A percentile compares a stretch with the other conserved stretches of the same genome.
These are phyloP conservation scores for Litsea cubeba DNA, from an alignment of 164 flowering plant species.

Conservation along the genomic window DNA sequence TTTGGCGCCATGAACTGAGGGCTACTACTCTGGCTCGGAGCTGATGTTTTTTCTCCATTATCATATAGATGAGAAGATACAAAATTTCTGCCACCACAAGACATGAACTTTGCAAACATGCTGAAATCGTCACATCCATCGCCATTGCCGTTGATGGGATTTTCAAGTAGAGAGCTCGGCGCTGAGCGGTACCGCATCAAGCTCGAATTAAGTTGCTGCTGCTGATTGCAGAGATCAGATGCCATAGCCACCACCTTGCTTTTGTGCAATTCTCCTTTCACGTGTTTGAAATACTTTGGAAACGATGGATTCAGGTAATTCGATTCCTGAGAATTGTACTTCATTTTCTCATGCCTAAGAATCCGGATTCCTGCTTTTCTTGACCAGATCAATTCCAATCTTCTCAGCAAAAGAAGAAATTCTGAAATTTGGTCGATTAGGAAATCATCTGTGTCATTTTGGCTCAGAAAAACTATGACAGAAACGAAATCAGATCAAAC, in stretches of 20 bases:
- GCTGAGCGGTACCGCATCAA: constrained; percentile 41
- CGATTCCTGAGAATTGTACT: constrained; percentile 16
- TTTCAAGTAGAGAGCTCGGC: constrained; percentile 40
- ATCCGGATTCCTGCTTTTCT: too few relatives aligned
- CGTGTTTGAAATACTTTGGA: constrained; percentile 14
- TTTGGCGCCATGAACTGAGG: constrained; percentile 14
- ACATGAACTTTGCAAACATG: constrained; percentile 26
- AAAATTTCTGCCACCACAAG: constrained; percentile 11
- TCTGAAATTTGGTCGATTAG: too few relatives aligned
- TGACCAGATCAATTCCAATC: too few relatives aligned
- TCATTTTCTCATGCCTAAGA: background rate
- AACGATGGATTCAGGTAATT: constrained; percentile 18
- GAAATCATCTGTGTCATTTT: too few relatives aligned
- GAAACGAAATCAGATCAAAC: too few relatives aligned
- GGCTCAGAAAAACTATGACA: too few relatives aligned
- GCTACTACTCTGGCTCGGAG: constrained; percentile 1
- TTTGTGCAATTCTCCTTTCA: constrained; percentile 16
- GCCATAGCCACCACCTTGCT: constrained; percentile 18
- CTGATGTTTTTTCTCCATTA: constrained; percentile 9
- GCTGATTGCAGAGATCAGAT: constrained; percentile 10
- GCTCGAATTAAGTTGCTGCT: constrained; percentile 16
- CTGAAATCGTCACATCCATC: constrained; percentile 18
- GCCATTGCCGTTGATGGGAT: constrained; percentile 12
- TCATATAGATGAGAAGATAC: constrained; percentile 15
- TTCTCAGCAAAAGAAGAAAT: too few relatives aligned